Evolutionary conservation across 2,329 filamentous ascomycete genomes (phyloP), one percentile per base, ranked within the genome.

Genomic region (Fusarium sp.): DNA sequence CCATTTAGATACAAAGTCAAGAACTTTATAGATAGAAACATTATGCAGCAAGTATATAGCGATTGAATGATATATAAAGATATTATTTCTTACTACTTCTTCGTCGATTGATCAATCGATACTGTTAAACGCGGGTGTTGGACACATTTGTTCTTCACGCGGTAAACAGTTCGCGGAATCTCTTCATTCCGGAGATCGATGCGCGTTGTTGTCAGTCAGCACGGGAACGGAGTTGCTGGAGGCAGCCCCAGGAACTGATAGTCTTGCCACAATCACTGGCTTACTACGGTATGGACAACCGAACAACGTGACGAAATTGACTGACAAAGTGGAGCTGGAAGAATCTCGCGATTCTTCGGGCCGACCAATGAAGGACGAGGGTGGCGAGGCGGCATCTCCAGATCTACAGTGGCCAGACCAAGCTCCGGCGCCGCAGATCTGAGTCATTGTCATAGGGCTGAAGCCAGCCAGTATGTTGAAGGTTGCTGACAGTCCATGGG

Each of bases 51-150:
- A 45, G 44, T 33, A 60, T 18, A 71, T 53, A 58, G 44, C 55
- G 42, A 65, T 50, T 62, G 47, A 72, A 63, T 54, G 33, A 67
- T 41, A 45, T 26, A 50, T 59, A n/a, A 56, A 56, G 39, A 47
- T 18, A 24, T 39, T n/a, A 9, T n/a, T 24, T 12, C 22, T 24
- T 6, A 15, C 15, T 20, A 3, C 2, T 13, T 18, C n/a, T 11
- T 42, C 39, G 4, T 22, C 14, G 5, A 22, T 22, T 22, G 9
- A 28, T 28, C 20, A 8, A 15, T 15, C 11, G 13, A 7, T 11
- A 1, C 22, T 15, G 1, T 11, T 28, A 6, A 28, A 47, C 7
- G 26, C 18, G 26, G 13, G 13, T 28, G 13, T 10, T 5, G 2
- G 6, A 10, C 9, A 7, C 12, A 45, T 13, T 45, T 15, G 6